Base-by-base conservation (phyloP, 2,329 filamentous ascomycete genomes). In the Blastomyces gilchristii region DNA sequence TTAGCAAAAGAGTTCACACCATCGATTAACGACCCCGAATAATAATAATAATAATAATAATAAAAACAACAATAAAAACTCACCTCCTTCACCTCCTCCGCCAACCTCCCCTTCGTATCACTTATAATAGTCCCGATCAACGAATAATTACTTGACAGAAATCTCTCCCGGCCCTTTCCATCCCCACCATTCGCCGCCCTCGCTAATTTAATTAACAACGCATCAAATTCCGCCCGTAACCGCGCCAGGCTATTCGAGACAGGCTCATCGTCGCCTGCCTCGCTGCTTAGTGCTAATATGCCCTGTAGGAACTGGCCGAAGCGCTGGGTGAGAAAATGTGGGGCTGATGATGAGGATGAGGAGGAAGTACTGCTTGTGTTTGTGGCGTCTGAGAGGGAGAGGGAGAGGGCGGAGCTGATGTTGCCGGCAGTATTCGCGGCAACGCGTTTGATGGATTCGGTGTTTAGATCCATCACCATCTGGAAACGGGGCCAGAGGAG, bases 401-500 rank as follows among this genome's bases (percentile, higher is more conserved):
- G 79, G 74, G 31, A 31, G 31, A 86, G 64, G 74, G 87, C 71
- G 81, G 31, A 31, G 81, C 78, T 77, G 56, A 80, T 78, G 37
- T 78, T 77, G 22, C 28, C 18, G n/a, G 4, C 1, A 39, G 53
- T 56, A 31, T 18, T 56, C 2, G 82, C 74, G 1, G 81, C 80
- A 56, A 80, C 76, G 64, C 81, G 82, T 60, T 88, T 88, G 45
- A 99, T 82, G 0, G 90, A 95, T 62, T 96, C 91, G 77, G 89
- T 91, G 73, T 99, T 94, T 62, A 87, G 83, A 73, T 96, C 92
- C 86, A 99, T 96, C 69, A 96, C 87, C 63, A 90, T 85, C 75
- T 99, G 95, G 70, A 99, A 89, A 34, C 93, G 87, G 8, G 94
- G 94, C 94, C 94, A 99, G 6, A 99, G 84, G 2, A 94, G 84